A percentile compares a stretch with the other conserved stretches of the same genome.
phyloP scores from a whole-genome alignment of 2,329 filamentous ascomycete genomes.

The Biscogniauxia mediterranea region DNA sequence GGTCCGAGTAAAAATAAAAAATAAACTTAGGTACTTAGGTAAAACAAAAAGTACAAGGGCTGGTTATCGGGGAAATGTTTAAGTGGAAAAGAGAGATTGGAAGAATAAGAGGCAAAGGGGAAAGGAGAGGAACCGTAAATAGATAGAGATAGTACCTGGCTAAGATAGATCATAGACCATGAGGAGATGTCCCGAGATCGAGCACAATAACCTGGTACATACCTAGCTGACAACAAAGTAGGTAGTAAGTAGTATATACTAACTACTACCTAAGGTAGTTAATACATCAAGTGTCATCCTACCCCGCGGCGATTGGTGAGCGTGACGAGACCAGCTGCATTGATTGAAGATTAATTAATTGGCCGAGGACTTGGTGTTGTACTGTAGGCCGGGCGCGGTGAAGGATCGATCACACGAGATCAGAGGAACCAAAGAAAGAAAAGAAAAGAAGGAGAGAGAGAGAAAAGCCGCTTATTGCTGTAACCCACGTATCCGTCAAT shows the following conservation, averaged over 20 bases:
- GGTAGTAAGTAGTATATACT: background rate
- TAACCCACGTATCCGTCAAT: too few relatives aligned
- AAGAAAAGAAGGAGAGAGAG: background rate
- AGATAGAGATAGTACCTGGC: too few relatives aligned
- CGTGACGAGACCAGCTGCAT: background rate
- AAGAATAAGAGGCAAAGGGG: too few relatives aligned
- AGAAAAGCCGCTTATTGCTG: too few relatives aligned
- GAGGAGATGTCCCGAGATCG: too few relatives aligned
- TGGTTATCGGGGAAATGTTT: too few relatives aligned
- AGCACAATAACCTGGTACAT: background rate
- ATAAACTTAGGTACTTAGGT: too few relatives aligned
- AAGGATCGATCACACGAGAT: background rate
- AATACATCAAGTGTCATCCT: background rate
- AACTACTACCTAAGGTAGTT: background rate
- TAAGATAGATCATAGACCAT: too few relatives aligned
- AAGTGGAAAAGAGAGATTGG: too few relatives aligned
- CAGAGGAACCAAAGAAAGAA: background rate
- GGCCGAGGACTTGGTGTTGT: background rate
- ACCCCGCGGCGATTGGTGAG: background rate
- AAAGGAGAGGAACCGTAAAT: too few relatives aligned
- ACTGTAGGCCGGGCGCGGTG: background rate
- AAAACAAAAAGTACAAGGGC: too few relatives aligned
- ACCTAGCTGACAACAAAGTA: background rate
- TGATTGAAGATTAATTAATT: constrained; percentile 1
- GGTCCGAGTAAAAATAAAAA: too few relatives aligned